phyloP scores from a whole-genome alignment of 208 protist species.

The Crithidia acanthocephali region DNA sequence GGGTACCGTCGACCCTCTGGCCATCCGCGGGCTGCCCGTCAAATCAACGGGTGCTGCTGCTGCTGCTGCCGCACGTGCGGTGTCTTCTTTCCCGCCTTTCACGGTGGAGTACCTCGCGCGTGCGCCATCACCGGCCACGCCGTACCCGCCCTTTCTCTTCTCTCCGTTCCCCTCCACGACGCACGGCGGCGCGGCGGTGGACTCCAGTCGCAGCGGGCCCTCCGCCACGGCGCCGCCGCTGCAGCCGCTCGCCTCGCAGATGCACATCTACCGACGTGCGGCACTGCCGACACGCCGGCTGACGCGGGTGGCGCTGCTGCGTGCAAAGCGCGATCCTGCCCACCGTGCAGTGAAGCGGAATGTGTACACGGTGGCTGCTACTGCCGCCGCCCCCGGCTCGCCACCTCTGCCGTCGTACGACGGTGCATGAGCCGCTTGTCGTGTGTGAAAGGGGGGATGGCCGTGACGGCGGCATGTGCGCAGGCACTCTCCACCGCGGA shows the following conservation, averaged over 20 bases:
- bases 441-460: not conserved
- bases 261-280: slow-evolving; percentile 1
- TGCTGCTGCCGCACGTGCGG: not conserved
- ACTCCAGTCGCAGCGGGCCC: too few relatives aligned
- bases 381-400: not conserved
- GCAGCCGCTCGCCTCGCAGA: slow-evolving; percentile 5
- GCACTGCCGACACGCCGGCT: not conserved
- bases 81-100: not conserved
- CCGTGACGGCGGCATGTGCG: too few relatives aligned
- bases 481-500: too few relatives aligned
- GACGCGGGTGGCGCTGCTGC: not conserved
- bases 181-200: too few relatives aligned
- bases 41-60: not conserved
- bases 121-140: not conserved
- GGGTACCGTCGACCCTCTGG: not conserved
- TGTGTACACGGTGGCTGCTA: slow-evolving; percentile 19
- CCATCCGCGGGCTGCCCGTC: not conserved
- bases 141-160: slow-evolving; percentile 5
- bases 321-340: slow-evolving; percentile 27
- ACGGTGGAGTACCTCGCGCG: not conserved
- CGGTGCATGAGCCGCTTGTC: not conserved
- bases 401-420: slow-evolving; percentile 1
- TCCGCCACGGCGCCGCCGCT: not conserved
- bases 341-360: slow-evolving; percentile 35
- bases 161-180: not conserved